phyloP scores from a whole-genome alignment of 805 yeast species.

The Candida germanica region DNA sequence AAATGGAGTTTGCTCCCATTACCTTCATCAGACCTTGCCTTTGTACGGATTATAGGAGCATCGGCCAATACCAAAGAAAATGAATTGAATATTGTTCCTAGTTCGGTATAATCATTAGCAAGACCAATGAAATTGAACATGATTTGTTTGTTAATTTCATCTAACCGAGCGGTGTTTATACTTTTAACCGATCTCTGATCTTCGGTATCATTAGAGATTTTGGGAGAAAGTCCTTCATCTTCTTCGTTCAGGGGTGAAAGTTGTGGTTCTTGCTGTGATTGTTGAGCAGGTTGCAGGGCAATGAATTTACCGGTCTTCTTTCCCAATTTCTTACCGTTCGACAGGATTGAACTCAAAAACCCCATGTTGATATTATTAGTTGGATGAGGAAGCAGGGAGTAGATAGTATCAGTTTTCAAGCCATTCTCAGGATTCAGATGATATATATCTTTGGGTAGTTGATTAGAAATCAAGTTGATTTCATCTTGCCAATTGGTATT shows the following conservation, averaged over 20 bases:
- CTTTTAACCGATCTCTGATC: constrained; percentile 12
- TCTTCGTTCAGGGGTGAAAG: neutral
- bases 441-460: constrained; percentile 39
- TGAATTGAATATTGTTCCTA: constrained; percentile 59
- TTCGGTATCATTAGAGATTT: constrained; percentile 2
- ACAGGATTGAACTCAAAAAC: constrained; percentile 25
- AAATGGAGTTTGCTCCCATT: constrained; percentile 29
- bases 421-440: constrained; percentile 46
- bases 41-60: constrained; percentile 20
- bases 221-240: constrained; percentile 4
- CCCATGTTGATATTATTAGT: constrained; percentile 24
- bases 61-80: constrained; percentile 49
- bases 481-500: constrained; percentile 81
- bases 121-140: constrained; percentile 55
- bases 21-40: constrained; percentile 22
- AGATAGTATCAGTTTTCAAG: constrained; percentile 32
- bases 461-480: constrained; percentile 30
- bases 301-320: constrained; percentile 21
- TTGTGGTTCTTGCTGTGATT: neutral
- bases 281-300: constrained; percentile 3
- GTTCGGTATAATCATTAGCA: constrained; percentile 64
- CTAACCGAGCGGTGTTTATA: constrained; percentile 42
- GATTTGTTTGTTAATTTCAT: constrained; percentile 54
- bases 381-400: constrained; percentile 34
- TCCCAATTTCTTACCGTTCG: constrained; percentile 24